phyloP scores from a whole-genome alignment of 2,329 filamentous ascomycete genomes.

The Beauveria sp. region DNA sequence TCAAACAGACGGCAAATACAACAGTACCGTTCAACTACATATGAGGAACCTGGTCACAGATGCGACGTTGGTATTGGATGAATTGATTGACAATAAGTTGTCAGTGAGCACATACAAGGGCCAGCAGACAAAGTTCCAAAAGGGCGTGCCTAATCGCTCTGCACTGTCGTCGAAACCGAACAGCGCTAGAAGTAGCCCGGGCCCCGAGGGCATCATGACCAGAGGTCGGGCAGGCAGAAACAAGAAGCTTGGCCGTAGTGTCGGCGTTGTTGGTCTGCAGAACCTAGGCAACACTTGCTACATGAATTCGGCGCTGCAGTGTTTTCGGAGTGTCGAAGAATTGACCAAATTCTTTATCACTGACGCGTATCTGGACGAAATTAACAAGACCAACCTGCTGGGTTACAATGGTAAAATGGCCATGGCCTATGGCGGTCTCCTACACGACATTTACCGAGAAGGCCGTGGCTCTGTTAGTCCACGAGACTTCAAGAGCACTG shows the following conservation, averaged over 20 bases:
- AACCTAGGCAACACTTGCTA: constrained; percentile 98
- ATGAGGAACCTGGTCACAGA: constrained; percentile 62
- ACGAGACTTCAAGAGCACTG: constrained; percentile 70
- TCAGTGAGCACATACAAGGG: constrained; percentile 47
- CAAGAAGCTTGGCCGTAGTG: constrained; percentile 60
- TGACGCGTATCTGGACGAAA: constrained; percentile 65
- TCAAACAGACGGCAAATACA: constrained; percentile 70
- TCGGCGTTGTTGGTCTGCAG: constrained; percentile 73
- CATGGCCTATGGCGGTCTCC: constrained; percentile 68
- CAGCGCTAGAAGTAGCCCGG: constrained; percentile 64
- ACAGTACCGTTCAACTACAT: constrained; percentile 61
- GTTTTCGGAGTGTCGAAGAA: constrained; percentile 87
- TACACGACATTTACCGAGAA: constrained; percentile 72
- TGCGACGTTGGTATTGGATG: constrained; percentile 76
- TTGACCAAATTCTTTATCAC: constrained; percentile 84
- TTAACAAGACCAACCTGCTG: constrained; percentile 80
- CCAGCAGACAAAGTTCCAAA: constrained; percentile 26
- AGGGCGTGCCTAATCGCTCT: constrained; percentile 24
- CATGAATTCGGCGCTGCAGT: constrained; percentile 97
- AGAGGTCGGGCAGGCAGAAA: constrained; percentile 64
- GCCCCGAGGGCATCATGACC: constrained; percentile 53
- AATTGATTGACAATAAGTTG: constrained; percentile 54
- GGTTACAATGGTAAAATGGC: constrained; percentile 82
- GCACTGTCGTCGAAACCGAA: constrained; percentile 22
- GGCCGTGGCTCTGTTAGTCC: constrained; percentile 65